These are phyloP conservation scores for Tolypocladium tropicale DNA, from an alignment of 2,329 filamentous ascomycete genomes.

Conservation along the genomic window DNA sequence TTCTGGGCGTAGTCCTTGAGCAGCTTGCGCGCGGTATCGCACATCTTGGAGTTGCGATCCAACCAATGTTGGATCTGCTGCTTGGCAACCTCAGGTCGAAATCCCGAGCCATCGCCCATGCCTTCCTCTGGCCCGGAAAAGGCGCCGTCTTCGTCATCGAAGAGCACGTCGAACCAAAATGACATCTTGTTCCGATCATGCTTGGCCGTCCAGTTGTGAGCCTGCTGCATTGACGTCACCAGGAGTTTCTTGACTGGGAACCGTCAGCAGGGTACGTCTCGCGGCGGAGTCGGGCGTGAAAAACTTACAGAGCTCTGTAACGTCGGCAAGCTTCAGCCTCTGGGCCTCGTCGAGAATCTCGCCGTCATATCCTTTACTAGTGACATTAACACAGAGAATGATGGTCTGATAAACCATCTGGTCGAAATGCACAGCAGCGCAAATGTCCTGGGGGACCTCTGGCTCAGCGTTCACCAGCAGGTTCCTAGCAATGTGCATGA, in stretches of 20 bases:
- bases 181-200: constrained; percentile 62
- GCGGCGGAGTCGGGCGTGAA: not conserved
- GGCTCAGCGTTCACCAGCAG: constrained; percentile 54
- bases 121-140: constrained; percentile 39
- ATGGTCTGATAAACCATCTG: constrained; percentile 57
- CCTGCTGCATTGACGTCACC: constrained; percentile 55
- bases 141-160: constrained; percentile 45
- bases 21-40: constrained; percentile 41
- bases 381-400: constrained; percentile 55
- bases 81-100: constrained; percentile 47
- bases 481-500: constrained; percentile 57
- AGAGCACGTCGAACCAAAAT: constrained; percentile 57
- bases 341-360: constrained; percentile 50
- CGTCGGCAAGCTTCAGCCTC: constrained; percentile 47
- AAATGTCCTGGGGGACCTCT: constrained; percentile 55
- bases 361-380: constrained; percentile 56
- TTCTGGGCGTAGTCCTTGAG: constrained; percentile 44
- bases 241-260: constrained; percentile 52
- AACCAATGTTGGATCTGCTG: constrained; percentile 53
- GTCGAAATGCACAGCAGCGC: constrained; percentile 53
- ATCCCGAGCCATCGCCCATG: constrained; percentile 40
- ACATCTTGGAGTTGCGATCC: constrained; percentile 49
- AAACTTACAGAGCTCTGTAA: constrained; percentile 52
- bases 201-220: constrained; percentile 60
- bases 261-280: not conserved